phyloP scores from a whole-genome alignment of 140 eudicot genomes.

The Ambrosia hybrid region DNA sequence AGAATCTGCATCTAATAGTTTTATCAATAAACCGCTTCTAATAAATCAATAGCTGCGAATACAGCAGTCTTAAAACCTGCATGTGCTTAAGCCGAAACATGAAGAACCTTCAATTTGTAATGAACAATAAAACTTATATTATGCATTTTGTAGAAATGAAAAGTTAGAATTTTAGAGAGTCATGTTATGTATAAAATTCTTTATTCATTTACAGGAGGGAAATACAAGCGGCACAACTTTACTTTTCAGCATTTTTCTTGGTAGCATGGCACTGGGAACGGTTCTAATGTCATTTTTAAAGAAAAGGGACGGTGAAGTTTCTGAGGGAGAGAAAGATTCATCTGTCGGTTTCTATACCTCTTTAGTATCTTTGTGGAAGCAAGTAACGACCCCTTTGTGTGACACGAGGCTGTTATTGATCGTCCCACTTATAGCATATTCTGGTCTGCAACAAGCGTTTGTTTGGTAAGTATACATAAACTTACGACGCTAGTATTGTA shows the following conservation, averaged over 20 bases:
- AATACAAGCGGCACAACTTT: conserved; percentile 79
- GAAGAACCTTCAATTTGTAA: too few relatives aligned
- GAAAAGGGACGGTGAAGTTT: conserved; percentile 61
- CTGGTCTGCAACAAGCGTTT: conserved; percentile 99
- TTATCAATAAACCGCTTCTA: neutral
- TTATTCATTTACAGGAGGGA: conserved; percentile 64
- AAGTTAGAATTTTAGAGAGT: neutral
- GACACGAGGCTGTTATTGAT: conserved; percentile 73
- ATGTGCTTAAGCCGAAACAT: conserved; percentile 6
- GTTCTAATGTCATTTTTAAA: conserved; percentile 84
- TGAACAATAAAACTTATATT: too few relatives aligned
- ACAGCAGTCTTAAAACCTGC: neutral
- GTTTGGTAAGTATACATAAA: conserved; percentile 57
- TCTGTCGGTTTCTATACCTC: conserved; percentile 36
- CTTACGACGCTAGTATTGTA: conserved; percentile 10
- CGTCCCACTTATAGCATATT: conserved; percentile 85
- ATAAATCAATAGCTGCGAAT: neutral
- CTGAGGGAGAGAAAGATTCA: conserved; percentile 50
- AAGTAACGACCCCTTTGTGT: conserved; percentile 54
- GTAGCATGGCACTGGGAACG: conserved; percentile 76
- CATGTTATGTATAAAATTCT: neutral
- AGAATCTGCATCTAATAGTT: conserved; percentile 25
- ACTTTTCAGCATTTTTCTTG: conserved; percentile 73
- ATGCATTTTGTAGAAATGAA: too few relatives aligned
- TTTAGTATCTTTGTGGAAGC: conserved; percentile 52